These are phyloP conservation scores for Xylariaceae sp. DNA, from an alignment of 2,329 filamentous ascomycete genomes.

Conservation along the genomic window DNA sequence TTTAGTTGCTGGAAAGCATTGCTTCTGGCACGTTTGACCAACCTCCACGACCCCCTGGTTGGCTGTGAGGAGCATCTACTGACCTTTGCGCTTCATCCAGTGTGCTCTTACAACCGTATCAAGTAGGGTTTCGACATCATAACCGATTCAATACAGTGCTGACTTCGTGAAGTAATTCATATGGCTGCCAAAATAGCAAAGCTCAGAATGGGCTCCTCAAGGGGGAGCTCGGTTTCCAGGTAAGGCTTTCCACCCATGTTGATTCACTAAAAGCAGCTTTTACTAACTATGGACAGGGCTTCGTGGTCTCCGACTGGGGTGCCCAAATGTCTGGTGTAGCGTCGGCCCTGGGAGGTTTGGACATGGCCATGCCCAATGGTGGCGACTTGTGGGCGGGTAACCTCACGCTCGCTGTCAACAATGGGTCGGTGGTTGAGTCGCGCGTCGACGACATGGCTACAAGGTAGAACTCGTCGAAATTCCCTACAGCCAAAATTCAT, in stretches of 20 bases:
- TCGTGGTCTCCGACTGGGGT: conserved; percentile 39
- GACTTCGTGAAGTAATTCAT: too few relatives aligned
- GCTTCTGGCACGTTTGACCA: too few relatives aligned
- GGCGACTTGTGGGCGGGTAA: conserved; percentile 38
- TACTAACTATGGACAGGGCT: conserved; percentile 19
- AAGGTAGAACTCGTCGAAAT: conserved; percentile 40
- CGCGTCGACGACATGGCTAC: conserved; percentile 47
- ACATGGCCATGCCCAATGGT: conserved; percentile 45
- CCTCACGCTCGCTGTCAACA: conserved; percentile 42
- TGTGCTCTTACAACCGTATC: conserved; percentile 42
- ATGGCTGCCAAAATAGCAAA: conserved; percentile 46
- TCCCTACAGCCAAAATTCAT: too few relatives aligned
- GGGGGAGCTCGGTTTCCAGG: conserved; percentile 39
- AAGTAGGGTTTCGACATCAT: too few relatives aligned
- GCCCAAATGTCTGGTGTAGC: conserved; percentile 37
- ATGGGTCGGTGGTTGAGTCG: conserved; percentile 38
- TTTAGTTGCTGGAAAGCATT: too few relatives aligned
- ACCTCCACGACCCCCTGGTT: too few relatives aligned
- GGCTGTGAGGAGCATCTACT: too few relatives aligned
- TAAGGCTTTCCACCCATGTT: conserved; percentile 3
- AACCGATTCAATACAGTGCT: too few relatives aligned
- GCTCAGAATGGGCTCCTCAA: conserved; percentile 44
- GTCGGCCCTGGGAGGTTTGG: conserved; percentile 40
- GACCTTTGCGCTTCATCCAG: too few relatives aligned
- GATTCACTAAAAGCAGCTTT: not conserved